Evolutionary conservation across 768 basidiomycete genomes (phyloP), one percentile per base, ranked within the genome.

Genomic region (Amanita molliuscula): DNA sequence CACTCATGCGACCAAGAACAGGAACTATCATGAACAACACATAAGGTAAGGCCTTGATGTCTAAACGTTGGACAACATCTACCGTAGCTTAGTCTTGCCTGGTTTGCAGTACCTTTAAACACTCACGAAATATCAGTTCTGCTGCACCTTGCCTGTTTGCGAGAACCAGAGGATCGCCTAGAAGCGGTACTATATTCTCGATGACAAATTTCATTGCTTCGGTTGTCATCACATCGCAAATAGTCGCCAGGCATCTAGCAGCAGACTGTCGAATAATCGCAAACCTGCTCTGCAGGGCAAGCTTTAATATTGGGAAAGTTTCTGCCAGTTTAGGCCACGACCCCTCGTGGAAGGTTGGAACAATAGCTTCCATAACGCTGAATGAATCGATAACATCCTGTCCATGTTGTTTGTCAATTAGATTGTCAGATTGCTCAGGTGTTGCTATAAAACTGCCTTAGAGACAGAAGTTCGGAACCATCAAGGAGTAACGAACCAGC

Each of bases 21-120:
- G 96, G 96, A 0, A 98, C 94, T 28, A 99, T 81, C 67, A 99
- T 73, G 68, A 99, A 98, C 53, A 98, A 87, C 7, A 98, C 86
- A 61, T 98, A 99, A 9, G 96, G 95, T 37, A 99, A 71, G 6
- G 93, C 87, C 63, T 93, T 94, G 67, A 96, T 81, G 57, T 98
- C 93, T 44, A 99, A 78, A 53, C 78, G 77, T 56, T 92, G 86
- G 25, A 98, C 86, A 55, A 98, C 83, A 62, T 95, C 95, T 98
- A 58, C 34, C 47, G 38, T 48, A 35, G 16, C 28, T 48, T 28
- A 59, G 55, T 43, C 62, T 50, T 38, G 52, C 21, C n/a, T 38
- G 34, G 16, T 25, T 20, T n/a, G 33, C 4, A 54, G 25, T 21
- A 48, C 38, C 35, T 9, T 44, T 23, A 26, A 31, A 41, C 13